Conservation (phyloP, 306 rosid species). For the Cucumis cinereus region DNA sequence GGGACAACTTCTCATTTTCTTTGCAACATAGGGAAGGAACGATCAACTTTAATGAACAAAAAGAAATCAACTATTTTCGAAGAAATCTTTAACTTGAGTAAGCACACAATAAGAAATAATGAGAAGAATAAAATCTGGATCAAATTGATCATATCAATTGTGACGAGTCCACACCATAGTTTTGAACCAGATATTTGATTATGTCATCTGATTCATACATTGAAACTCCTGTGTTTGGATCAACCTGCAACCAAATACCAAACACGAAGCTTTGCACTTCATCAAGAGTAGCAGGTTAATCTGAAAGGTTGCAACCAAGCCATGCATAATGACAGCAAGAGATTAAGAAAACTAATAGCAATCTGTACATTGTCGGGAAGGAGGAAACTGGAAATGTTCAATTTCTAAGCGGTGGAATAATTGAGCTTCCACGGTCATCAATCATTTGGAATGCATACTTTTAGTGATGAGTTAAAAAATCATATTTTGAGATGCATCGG, state of each 20-base stretch:
- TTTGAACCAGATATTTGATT: conserved; percentile 68
- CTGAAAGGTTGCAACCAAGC: background rate
- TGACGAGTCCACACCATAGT: conserved; percentile 49
- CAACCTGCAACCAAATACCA: conserved; percentile 50
- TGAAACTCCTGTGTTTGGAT: conserved; percentile 80
- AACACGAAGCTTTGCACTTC: conserved; percentile 8
- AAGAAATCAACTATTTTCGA: background rate
- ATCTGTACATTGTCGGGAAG: background rate
- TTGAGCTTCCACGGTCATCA: background rate
- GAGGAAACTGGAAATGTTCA: background rate
- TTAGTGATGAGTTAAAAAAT: background rate
- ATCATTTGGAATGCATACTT: background rate
- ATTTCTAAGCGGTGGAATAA: background rate
- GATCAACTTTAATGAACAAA: background rate
- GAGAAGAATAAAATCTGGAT: background rate
- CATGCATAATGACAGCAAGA: background rate
- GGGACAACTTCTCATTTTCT: background rate
- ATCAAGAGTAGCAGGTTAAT: background rate
- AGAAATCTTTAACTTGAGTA: background rate
- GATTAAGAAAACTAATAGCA: background rate
- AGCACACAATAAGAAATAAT: background rate
- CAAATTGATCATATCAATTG: background rate
- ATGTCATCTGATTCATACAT: conserved; percentile 98
- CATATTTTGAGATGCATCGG: background rate
- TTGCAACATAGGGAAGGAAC: background rate